Conservation (phyloP, 2,329 filamentous ascomycete species). For the Claviceps sp. region DNA sequence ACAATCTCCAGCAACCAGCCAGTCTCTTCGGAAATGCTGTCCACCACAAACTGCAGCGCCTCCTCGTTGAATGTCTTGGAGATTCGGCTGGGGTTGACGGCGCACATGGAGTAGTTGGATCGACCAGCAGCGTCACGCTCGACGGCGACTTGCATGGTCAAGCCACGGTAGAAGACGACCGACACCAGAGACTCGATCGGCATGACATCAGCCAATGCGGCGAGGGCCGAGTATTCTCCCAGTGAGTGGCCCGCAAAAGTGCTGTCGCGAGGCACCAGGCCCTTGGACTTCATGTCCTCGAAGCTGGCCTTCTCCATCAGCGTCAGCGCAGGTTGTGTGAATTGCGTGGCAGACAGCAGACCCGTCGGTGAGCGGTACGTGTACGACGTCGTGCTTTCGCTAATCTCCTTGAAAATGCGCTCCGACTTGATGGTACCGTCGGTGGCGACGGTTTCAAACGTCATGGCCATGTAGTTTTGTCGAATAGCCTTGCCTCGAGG, state of each 20-base stretch:
- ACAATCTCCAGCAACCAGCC: slow-evolving; percentile 97
- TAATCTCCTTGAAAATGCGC: slow-evolving; percentile 98
- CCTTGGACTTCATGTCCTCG: slow-evolving; percentile 97
- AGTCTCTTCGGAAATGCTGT: slow-evolving; percentile 87
- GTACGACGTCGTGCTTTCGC: slow-evolving; percentile 85
- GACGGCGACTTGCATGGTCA: slow-evolving; percentile 98
- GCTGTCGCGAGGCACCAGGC: slow-evolving; percentile 88
- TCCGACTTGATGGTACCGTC: slow-evolving; percentile 94
- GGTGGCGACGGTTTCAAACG: slow-evolving; percentile 89
- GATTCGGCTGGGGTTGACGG: slow-evolving; percentile 95
- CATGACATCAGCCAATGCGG: slow-evolving; percentile 94
- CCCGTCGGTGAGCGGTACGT: slow-evolving; percentile 93
- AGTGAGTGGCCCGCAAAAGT: slow-evolving; percentile 96
- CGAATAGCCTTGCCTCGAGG: slow-evolving; percentile 94
- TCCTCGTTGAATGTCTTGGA: slow-evolving; percentile 98
- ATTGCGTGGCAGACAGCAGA: slow-evolving; percentile 90
- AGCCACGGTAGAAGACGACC: slow-evolving; percentile 95
- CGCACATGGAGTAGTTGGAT: slow-evolving; percentile 98
- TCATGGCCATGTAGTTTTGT: slow-evolving; percentile 99
- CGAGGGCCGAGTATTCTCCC: slow-evolving; percentile 94
- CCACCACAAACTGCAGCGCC: slow-evolving; percentile 90
- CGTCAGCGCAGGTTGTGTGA: slow-evolving; percentile 92
- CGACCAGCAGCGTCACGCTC: slow-evolving; percentile 87
- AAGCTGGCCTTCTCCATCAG: slow-evolving; percentile 99
- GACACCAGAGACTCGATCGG: slow-evolving; percentile 98